Evolutionary conservation across 2,329 filamentous ascomycete genomes (phyloP), one percentile per base, ranked within the genome.

Genomic region (Pseudogymnoascus sp.): DNA sequence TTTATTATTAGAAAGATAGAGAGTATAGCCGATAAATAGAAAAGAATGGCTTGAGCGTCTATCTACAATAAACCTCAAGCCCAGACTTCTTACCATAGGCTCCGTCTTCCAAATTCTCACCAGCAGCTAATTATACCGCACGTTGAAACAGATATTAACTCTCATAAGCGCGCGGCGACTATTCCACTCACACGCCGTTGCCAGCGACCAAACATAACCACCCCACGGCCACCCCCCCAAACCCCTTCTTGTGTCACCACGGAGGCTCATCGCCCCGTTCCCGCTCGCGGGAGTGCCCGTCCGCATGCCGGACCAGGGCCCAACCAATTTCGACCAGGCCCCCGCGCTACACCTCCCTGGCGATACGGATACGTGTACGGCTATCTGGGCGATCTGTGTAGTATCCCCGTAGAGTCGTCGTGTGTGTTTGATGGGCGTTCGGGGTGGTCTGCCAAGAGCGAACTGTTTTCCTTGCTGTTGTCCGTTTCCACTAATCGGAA

Each of bases 401-500:
- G 41, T 28, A 47, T 47, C 14, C 35, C n/a, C 14, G 22, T 47
- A 28, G 20, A n/a, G 22, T 47, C 12, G n/a, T 22, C 16, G 47
- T 50, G n/a, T 30, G 14, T 50, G 43, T 50, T 50, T 50, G 25
- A 50, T 47, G 20, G 20, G 20, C 39, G 39, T 28, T 18, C 30
- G 8, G 43, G 25, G 43, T 16, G 22, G 43, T 8, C 4, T 6
- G n/a, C 9, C 25, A 30, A 47, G 22, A 11, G n/a, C 30, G 43
- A 6, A 32, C 25, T n/a, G 25, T 54, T 32, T 54, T n/a, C 25
- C 6, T n/a, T 54, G n/a, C 43, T 30, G 7, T 7, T 54, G 12
- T 20, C 43, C 43, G 43, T 30, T 50, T 50, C 43, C 43, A 50
- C 43, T 30, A 54, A 54, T 54, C n/a, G 28, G 47, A 54, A 32